phyloP scores from a whole-genome alignment of 495 filamentous ascomycete genomes.

The Penicillium flavigenum region DNA sequence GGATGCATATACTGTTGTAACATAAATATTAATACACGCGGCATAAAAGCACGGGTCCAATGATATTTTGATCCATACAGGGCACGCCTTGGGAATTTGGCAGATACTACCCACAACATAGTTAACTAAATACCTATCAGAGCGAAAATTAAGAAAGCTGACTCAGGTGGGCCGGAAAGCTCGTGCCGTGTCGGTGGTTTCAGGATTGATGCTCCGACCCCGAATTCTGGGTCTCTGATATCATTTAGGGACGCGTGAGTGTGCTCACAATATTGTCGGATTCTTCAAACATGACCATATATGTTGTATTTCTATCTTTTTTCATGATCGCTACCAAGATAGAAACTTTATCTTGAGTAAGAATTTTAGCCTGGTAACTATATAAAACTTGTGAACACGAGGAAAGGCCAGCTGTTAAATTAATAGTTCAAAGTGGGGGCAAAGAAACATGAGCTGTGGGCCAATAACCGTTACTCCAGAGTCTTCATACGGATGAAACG shows the following conservation, averaged over 20 bases:
- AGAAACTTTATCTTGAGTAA: not conserved
- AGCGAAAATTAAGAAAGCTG: constrained; percentile 7
- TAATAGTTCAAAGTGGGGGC: constrained; percentile 1
- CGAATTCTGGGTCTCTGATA: constrained; percentile 9
- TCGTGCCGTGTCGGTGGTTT: constrained; percentile 33
- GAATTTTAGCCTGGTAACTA: not conserved
- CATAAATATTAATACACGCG: not conserved
- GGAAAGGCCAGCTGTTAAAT: constrained; percentile 5
- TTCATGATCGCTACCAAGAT: no score
- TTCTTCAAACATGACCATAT: no score
- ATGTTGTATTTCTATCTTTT: no score
- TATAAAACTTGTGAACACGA: not conserved
- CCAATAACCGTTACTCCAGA: constrained; percentile 6
- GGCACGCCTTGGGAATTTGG: not conserved
- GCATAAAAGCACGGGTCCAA: not conserved
- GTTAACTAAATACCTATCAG: not conserved
- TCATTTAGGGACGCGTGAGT: constrained; percentile 1
- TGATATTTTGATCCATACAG: not conserved
- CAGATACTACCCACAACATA: not conserved
- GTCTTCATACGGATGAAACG: constrained; percentile 5
- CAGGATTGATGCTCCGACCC: constrained; percentile 26
- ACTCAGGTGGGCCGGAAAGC: constrained; percentile 25
- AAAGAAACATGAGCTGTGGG: constrained; percentile 1
- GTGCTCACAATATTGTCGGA: no score
- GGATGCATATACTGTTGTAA: not conserved